Evolutionary conservation across 192 early-diverging fungal genomes (phyloP).

Genomic region (Geranomyces variabilis): DNA sequence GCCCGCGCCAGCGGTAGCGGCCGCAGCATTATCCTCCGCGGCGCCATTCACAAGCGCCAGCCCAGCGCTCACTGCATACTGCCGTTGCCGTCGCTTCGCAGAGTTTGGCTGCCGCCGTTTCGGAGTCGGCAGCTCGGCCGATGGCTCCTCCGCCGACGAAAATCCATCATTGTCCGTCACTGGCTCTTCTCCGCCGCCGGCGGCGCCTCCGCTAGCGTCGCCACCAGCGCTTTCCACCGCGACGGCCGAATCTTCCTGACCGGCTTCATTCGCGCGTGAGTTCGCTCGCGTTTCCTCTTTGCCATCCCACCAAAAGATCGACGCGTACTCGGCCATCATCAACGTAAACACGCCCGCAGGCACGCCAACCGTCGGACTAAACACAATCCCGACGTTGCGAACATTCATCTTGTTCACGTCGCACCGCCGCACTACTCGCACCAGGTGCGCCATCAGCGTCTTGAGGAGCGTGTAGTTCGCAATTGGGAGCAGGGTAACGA

Average conservation of each 20-base stretch:
- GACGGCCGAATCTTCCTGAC: not conserved
- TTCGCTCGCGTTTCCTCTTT: constrained; percentile 21
- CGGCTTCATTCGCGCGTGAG: not conserved
- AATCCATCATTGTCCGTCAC: not conserved
- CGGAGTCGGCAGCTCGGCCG: constrained; percentile 19
- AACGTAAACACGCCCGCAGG: constrained; percentile 92
- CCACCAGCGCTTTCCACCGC: not conserved
- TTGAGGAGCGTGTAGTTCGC: constrained; percentile 90
- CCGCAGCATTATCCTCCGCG: not conserved
- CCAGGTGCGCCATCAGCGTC: constrained; percentile 85
- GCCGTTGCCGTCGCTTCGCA: constrained; percentile 24
- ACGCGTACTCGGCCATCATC: constrained; percentile 80
- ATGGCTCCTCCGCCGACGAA: not conserved
- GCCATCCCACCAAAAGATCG: constrained; percentile 43
- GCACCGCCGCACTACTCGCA: constrained; percentile 81
- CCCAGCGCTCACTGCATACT: constrained; percentile 20
- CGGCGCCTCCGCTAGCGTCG: no score
- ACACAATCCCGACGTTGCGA: constrained; percentile 94
- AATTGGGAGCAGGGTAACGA: constrained; percentile 78
- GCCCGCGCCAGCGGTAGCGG: not conserved
- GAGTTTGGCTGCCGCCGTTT: constrained; percentile 29
- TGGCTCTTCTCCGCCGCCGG: no score
- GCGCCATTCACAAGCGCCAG: constrained; percentile 11
- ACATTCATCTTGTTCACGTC: constrained; percentile 93
- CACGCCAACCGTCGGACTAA: constrained; percentile 91